A percentile compares a stretch with the other conserved stretches of the same genome.
Evolutionary conservation across 257 asterid genomes (phyloP).

Genomic region (Catharanthus roseus): DNA sequence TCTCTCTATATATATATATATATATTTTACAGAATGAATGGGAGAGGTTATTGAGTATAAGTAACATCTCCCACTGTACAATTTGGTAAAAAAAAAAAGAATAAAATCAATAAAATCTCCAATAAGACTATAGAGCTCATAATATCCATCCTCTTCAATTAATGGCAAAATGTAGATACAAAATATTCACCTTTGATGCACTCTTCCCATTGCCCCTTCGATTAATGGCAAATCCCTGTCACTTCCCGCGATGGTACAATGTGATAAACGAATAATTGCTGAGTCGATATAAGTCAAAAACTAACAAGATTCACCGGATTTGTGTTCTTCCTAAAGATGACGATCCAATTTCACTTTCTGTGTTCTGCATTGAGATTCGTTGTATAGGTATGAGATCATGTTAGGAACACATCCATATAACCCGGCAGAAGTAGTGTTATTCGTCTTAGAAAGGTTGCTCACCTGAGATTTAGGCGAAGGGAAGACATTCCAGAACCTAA

Average conservation of each 20-base stretch:
- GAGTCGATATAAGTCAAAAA: not conserved
- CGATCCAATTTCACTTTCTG: conserved; percentile 86
- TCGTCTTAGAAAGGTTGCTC: conserved; percentile 3
- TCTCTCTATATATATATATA: no score
- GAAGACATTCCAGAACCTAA: conserved; percentile 90
- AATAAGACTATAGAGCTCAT: conserved; percentile 16
- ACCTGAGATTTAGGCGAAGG: conserved; percentile 96
- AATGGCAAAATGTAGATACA: not conserved
- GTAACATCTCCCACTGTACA: conserved; percentile 53
- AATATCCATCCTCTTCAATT: conserved; percentile 1
- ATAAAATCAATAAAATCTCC: conserved; percentile 10
- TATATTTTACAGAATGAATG: conserved; percentile 27
- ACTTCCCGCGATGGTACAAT: not conserved
- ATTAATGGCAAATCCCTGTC: not conserved
- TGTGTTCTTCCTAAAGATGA: conserved; percentile 85
- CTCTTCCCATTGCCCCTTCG: conserved; percentile 6
- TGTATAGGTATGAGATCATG: conserved; percentile 15
- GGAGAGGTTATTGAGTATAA: conserved; percentile 38
- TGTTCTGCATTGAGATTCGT: conserved; percentile 46
- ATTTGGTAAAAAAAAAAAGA: conserved; percentile 8
- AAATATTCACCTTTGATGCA: conserved; percentile 6
- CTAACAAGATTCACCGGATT: conserved; percentile 47
- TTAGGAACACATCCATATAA: not conserved
- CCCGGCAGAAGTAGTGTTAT: not conserved
- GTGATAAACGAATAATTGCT: conserved; percentile 10